These are phyloP conservation scores for Periconia sp. DNA, from an alignment of 2,329 filamentous ascomycete genomes.

Conservation along the genomic window DNA sequence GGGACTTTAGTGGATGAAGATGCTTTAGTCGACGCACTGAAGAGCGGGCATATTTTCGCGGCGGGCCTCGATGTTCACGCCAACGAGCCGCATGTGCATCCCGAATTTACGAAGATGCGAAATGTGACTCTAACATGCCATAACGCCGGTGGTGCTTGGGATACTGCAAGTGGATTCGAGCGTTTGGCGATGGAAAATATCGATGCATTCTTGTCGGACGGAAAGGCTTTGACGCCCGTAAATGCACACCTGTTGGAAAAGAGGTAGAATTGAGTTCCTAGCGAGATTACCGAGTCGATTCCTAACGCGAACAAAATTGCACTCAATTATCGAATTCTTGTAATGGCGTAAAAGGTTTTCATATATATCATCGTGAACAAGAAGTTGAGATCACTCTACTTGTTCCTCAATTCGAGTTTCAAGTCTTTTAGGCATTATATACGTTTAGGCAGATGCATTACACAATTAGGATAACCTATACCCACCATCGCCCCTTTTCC, in stretches of 20 bases:
- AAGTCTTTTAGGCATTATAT: no score
- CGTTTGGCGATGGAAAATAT: slow-evolving; percentile 66
- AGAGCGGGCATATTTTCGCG: slow-evolving; percentile 38
- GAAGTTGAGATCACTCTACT: no score
- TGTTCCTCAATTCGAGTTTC: no score
- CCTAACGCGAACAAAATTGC: no score
- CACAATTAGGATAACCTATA: neutral
- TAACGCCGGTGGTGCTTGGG: slow-evolving; percentile 65
- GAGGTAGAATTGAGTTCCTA: neutral
- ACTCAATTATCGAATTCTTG: no score
- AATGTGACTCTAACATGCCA: slow-evolving; percentile 58
- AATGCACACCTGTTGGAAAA: slow-evolving; percentile 53
- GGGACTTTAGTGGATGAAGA: slow-evolving; percentile 44
- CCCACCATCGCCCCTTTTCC: neutral
- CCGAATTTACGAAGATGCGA: slow-evolving; percentile 35
- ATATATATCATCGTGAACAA: no score
- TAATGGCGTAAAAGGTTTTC: no score
- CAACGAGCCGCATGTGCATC: slow-evolving; percentile 42
- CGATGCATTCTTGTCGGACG: slow-evolving; percentile 57
- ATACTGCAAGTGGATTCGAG: slow-evolving; percentile 65
- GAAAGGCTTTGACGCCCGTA: slow-evolving; percentile 59
- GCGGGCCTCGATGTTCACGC: slow-evolving; percentile 46
- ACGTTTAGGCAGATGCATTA: neutral
- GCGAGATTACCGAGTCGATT: no score
- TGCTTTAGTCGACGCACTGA: slow-evolving; percentile 41